Conservation (phyloP, 371 early-diverging fungal genomes). For the Mortierella sp. region DNA sequence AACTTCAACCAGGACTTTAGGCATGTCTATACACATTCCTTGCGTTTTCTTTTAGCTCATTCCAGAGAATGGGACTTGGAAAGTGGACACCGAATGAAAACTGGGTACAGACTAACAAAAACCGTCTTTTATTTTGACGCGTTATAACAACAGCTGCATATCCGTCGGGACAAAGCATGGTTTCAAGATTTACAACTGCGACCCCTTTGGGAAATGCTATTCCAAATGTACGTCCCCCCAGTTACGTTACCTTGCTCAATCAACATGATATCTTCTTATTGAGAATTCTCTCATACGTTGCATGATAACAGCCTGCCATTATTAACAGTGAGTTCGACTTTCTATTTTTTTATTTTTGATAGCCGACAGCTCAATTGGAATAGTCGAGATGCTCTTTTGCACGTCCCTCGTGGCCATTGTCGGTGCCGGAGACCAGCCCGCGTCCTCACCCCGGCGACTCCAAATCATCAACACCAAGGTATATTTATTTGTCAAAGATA, state of each 20-base stretch:
- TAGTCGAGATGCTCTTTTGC: conserved; percentile 97
- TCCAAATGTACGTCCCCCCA: conserved; percentile 72
- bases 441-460: conserved; percentile 90
- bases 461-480: conserved; percentile 97
- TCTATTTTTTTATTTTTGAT: conserved; percentile 5
- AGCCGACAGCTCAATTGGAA: conserved; percentile 90
- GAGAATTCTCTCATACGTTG: background rate
- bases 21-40: conserved; percentile 50
- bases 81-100: background rate
- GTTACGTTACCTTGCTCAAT: no score
- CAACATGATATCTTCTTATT: no score
- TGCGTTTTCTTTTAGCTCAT: background rate
- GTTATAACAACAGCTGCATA: conserved; percentile 73
- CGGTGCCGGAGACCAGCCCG: conserved; percentile 93
- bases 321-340: background rate
- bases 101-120: background rate
- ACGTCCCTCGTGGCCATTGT: conserved; percentile 96
- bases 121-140: background rate
- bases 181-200: conserved; percentile 94
- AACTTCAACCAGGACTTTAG: conserved; percentile 96
- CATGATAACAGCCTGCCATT: no score
- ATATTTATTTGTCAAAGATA: no score
- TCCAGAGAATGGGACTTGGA: background rate
- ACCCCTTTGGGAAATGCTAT: conserved; percentile 95
- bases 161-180: conserved; percentile 91